Evolutionary conservation across 2,329 filamentous ascomycete species (phyloP), one percentile per base, ranked within the genome.

Genomic region (Apiospora phragmitis): DNA sequence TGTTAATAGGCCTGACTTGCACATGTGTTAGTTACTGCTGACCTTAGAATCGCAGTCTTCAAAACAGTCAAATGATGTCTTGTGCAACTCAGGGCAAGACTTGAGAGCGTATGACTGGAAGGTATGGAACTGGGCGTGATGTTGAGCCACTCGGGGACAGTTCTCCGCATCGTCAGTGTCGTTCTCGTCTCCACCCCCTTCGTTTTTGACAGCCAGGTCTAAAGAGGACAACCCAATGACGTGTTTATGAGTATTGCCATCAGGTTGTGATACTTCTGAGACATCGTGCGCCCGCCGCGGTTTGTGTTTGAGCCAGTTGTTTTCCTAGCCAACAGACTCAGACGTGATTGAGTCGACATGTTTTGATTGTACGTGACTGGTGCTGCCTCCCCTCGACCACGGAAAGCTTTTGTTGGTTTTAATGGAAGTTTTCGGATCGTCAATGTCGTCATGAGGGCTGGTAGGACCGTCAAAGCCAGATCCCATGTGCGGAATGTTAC

Each of bases 31-130:
- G 38, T 43, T 14, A 12, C 6, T 8, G 2, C 38, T 67, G 2
- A 67, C 65, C 65, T 67, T 43, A 11, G 41, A 45, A 6, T 29
- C 65, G 1, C 14, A n/a, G 4, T n/a, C 18, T 43, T 67, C 38
- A 18, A 67, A 43, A 45, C 65, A 67, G 3, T 67, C 14, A 29
- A 35, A 24, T 8, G 47, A 51, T 41, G 71, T 71, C 42, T 67
- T 72, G 62, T 75, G 73, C 21, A 79, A 70, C 42, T 79, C 78
- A 16, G 78, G 78, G 38, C 78, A 79, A 29, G 78, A 80, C 47
- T 76, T 76, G 11, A 72, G 65, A 24, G 68, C 70, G 45, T 49
- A 69, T 24, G 47, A 69, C 62, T 74, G 68, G 24, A 73, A 65
- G 5, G 68, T 71, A 24, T 74, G 70, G 29, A 72, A 69, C 35